Conservation (phyloP, 2,329 filamentous ascomycete species). For the Fusarium dlaminii region DNA sequence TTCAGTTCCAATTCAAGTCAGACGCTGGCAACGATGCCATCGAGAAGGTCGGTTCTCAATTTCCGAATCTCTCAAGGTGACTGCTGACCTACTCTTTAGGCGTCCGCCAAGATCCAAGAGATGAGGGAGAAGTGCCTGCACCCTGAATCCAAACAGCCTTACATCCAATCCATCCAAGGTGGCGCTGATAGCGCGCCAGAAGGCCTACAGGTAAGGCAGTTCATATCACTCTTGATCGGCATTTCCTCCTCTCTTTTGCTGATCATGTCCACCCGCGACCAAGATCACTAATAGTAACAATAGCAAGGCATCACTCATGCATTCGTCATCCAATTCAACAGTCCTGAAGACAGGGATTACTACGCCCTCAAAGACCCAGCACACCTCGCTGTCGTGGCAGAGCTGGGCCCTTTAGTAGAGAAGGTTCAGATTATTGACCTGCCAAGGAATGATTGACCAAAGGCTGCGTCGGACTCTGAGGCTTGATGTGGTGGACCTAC, state of each 20-base stretch:
- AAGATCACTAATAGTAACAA: background rate
- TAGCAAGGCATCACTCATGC: background rate
- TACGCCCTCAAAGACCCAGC: constrained; percentile 72
- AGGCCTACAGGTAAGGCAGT: background rate
- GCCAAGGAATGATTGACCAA: background rate
- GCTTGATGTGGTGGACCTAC: background rate
- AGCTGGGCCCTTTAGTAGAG: constrained; percentile 56
- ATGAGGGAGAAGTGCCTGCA: background rate
- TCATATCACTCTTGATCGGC: background rate
- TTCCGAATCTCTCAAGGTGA: too few species aligned
- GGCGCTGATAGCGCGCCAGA: background rate
- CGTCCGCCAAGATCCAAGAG: background rate
- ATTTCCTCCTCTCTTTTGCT: too few species aligned
- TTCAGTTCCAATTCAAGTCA: background rate
- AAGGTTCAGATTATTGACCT: constrained; percentile 69
- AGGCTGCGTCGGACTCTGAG: background rate
- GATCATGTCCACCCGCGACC: too few species aligned
- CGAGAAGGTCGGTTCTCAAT: background rate
- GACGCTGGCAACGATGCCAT: background rate
- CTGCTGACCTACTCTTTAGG: background rate
- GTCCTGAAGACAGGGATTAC: constrained; percentile 70
- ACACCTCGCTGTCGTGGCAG: constrained; percentile 67
- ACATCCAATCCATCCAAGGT: background rate
- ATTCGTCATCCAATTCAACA: constrained; percentile 64
- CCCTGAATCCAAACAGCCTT: background rate